Evolutionary conservation across 257 asterid genomes (phyloP), one percentile per base, ranked within the genome.

Genomic region (Solanum pinnatisectum): DNA sequence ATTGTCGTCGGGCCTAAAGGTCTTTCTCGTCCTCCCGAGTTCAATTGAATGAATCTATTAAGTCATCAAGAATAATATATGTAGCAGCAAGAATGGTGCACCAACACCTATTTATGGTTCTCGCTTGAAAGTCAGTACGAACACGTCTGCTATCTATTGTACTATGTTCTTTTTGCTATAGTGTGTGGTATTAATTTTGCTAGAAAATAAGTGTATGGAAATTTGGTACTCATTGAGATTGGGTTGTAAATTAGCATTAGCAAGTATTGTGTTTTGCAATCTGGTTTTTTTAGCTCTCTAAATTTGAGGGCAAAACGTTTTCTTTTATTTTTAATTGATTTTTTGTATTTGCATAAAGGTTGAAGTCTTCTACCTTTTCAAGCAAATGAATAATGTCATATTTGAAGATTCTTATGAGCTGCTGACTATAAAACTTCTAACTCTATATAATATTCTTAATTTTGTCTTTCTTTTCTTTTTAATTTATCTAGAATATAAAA

Each of bases 1-100:
- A 93, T 44, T 93, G 94, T 87, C 88, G 82, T 33, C 89, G 89
- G 76, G n/a, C 30, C n/a, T 39, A 65, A 70, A 23, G 37, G 18
- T 22, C 0, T 13, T 30, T 16, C 22, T 18, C 5, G 3, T 68
- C 10, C 73, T 67, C 9, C 5, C 10, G 3, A 13, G 37, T 68
- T 27, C 40, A 70, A 32, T 32, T 70, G n/a, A 70, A 70, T 70
- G 23, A 15, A 70, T 70, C 3, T 3, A 2, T 27, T 9, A 15
- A 15, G 13, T 70, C 14, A 22, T 56, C 5, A 70, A 70, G 12
- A 70, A 68, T 27, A 68, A 30, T 8, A 16, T 70, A 70, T 20
- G 5, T 30, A 70, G 23, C 39, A 30, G 1, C 11, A 70, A 70
- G 3, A 1, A 70, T 15, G 3, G 0, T 27, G 22, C 36, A 68